Evolutionary conservation across 2,329 filamentous ascomycete genomes (phyloP).

Genomic region (Byssothecium circinans): DNA sequence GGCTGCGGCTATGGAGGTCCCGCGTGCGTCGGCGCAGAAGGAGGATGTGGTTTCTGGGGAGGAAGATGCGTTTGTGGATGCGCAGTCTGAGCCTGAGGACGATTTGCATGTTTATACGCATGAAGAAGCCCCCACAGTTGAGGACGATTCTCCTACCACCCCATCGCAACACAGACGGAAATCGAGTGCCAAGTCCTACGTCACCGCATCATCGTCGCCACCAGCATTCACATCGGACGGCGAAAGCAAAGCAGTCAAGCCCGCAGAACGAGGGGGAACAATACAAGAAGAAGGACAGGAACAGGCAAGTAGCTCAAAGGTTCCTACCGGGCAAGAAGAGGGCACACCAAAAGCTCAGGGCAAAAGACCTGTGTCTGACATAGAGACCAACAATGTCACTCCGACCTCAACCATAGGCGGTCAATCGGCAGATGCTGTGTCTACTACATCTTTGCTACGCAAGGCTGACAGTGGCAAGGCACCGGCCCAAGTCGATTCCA

Average conservation of each 20-base stretch:
- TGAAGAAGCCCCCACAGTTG: constrained; percentile 13
- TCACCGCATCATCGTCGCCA: constrained; percentile 33
- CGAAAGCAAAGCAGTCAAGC: neutral
- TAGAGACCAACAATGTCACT: constrained; percentile 28
- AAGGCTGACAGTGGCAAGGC: constrained; percentile 40
- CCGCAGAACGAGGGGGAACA: neutral
- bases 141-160: constrained; percentile 3
- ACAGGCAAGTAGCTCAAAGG: constrained; percentile 36
- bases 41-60: constrained; percentile 24
- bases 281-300: constrained; percentile 15
- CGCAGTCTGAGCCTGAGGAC: constrained; percentile 36
- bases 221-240: neutral
- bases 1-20: constrained; percentile 35
- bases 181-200: constrained; percentile 36
- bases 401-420: constrained; percentile 28
- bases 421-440: constrained; percentile 39
- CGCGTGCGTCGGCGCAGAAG: constrained; percentile 29
- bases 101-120: constrained; percentile 21
- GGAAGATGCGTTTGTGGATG: constrained; percentile 30
- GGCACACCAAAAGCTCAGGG: constrained; percentile 19
- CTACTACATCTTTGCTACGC: constrained; percentile 41
- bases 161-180: constrained; percentile 17
- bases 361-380: constrained; percentile 34
- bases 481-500: constrained; percentile 21
- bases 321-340: constrained; percentile 23